A percentile compares a stretch with the other conserved stretches of the same genome.
Evolutionary conservation across 768 basidiomycete genomes (phyloP).

Genomic region (Udeniomyces megalosporus): DNA sequence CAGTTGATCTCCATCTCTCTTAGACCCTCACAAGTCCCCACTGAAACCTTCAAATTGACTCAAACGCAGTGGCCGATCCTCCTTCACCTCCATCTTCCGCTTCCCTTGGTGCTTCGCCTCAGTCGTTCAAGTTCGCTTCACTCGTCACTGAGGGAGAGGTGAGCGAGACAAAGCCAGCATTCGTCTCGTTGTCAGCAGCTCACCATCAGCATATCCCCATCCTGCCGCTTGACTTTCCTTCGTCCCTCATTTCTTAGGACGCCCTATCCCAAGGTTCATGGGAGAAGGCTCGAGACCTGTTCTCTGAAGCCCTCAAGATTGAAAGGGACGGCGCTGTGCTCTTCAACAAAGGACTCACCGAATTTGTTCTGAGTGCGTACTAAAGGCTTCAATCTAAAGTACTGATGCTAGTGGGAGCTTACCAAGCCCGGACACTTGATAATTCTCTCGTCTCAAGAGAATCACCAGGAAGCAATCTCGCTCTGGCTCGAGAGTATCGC

Average conservation of each 20-base stretch:
- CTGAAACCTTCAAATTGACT: too few relatives aligned
- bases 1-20: too few relatives aligned
- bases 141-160: not conserved
- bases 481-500: constrained; percentile 74
- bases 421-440: too few relatives aligned
- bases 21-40: too few relatives aligned
- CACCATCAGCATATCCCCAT: not conserved
- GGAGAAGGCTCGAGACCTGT: constrained; percentile 2
- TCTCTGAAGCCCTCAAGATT: constrained; percentile 5
- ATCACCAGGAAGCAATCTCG: constrained; percentile 68
- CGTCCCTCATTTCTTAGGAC: not conserved
- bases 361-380: constrained; percentile 12
- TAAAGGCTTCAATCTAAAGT: not conserved
- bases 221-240: not conserved
- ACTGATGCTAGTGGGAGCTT: not conserved
- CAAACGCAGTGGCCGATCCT: too few relatives aligned
- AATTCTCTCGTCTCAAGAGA: constrained; percentile 41
- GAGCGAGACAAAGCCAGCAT: not conserved
- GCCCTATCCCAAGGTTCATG: constrained; percentile 7
- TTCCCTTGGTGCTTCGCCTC: too few relatives aligned
- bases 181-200: not conserved
- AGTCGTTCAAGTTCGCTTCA: not conserved
- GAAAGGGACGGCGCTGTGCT: constrained; percentile 1
- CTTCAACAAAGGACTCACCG: constrained; percentile 11
- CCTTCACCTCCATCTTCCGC: too few relatives aligned